Conservation (phyloP, 2,329 filamentous ascomycete species). For the Atkinsonella hypoxylon region DNA sequence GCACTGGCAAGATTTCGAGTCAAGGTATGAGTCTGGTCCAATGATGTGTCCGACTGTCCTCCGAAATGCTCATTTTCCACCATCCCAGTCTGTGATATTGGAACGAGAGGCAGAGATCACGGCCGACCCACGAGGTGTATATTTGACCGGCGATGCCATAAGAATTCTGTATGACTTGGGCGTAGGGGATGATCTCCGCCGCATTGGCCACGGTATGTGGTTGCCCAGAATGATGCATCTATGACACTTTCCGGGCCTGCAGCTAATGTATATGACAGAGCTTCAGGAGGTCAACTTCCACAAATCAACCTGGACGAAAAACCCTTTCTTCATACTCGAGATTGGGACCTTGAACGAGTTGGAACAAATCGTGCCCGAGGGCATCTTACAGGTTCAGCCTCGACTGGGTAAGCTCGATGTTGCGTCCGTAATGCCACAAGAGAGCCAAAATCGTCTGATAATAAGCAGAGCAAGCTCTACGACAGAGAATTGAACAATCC, state of each 20-base stretch:
- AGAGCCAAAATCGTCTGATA: not conserved
- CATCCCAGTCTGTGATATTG: conserved; percentile 3
- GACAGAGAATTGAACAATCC: conserved; percentile 3
- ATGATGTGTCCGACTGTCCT: not conserved
- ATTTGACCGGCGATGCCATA: conserved; percentile 7
- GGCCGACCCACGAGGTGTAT: conserved; percentile 7
- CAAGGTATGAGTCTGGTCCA: not conserved
- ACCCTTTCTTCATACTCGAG: conserved; percentile 4
- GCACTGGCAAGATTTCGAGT: not conserved
- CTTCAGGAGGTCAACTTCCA: not conserved
- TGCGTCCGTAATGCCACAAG: not conserved
- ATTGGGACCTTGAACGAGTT: conserved; percentile 2
- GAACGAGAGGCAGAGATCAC: conserved; percentile 4
- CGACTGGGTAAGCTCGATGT: conserved; percentile 1
- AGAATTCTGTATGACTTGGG: conserved; percentile 6
- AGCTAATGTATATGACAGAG: not conserved
- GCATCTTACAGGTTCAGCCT: conserved; percentile 4
- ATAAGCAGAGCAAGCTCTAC: conserved; percentile 1
- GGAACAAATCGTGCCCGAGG: conserved; percentile 3
- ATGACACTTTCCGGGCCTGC: no score
- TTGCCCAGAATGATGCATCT: not conserved
- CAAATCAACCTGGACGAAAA: conserved; percentile 1
- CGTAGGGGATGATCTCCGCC: not conserved
- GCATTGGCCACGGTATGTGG: not conserved
- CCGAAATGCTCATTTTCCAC: not conserved